Evolutionary conservation across 495 filamentous ascomycete genomes (phyloP), one percentile per base, ranked within the genome.

Genomic region (Penicillium paxilli): DNA sequence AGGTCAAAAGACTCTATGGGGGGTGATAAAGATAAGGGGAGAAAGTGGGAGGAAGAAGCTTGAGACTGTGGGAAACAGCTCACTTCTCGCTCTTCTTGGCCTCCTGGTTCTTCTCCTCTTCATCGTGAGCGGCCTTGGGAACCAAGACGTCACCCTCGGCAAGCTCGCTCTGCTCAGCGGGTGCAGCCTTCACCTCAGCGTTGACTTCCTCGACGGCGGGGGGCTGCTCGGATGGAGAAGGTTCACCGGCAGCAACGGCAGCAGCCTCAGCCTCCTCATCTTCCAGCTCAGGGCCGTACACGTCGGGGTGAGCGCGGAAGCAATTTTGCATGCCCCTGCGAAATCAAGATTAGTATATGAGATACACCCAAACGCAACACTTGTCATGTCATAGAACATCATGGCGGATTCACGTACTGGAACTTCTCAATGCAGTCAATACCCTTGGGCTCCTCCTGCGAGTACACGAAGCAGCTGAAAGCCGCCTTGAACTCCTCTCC

Each of bases 371-470:
- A 17, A n/a, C 0, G 5, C 11, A 12, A 32, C 10, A 4, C 2
- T 3, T 30, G 8, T 30, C n/a, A 28, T 5, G 26, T 28, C 26
- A 28, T 28, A 28, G 11, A 5, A 37, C 16, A 38, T 38, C 35
- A 38, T 16, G 3, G 8, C 14, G 12, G n/a, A 38, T 33, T 12
- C 40, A 52, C 78, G 48, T 78, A 93, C 92, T 94, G 93, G 82
- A 98, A 98, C 76, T 92, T 92, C 11, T 96, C 92, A 67, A 98
- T 95, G 74, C 94, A 98, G 54, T 98, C 94, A 71, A 97, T 92
- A 5, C 94, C 94, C 82, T 98, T 98, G n/a, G 92, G 90, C 58
- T 98, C 94, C 64, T 96, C 92, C 21, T 83, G 84, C 4, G 89
- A 94, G 76, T 86, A 96, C 6, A 98, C 89, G 67, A 98, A 98